Base-by-base conservation (phyloP, 1,284 basidiomycete species). In the Austroboletus rostrupii region DNA sequence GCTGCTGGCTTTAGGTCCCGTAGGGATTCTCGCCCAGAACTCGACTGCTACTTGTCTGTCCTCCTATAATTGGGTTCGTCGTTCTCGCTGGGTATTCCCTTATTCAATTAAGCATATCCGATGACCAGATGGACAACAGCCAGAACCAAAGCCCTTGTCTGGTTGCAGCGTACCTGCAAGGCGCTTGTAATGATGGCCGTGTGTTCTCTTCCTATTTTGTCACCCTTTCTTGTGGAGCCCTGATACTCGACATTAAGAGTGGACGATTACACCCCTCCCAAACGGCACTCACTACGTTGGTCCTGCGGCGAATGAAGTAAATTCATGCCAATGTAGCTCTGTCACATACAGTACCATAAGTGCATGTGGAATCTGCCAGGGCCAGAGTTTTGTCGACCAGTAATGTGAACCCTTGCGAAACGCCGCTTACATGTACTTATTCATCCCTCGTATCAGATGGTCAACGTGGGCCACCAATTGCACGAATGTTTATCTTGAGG, bases 301-400 rank as follows among this genome's bases (percentile, higher is more conserved):
- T 10, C 69, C 67, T 21, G 44, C 40, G 13, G 53, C 17, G 31
- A 12, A 21, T 35, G 5, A 57, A 36, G 38, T 44, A 42, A 58
- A 64, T 28, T 2, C 13, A 5, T 72, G 71, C 45, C 50, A 58
- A 35, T 72, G 72, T 44, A 71, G 59, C 36, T 56, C 64, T 5
- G 56, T 72, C 40, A 57, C 61, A 1, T 72, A 72, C 47, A 60
- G 53, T 8, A n/a, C 61, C 31, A 35, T 70, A 12, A 65, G 62
- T 35, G 71, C 70, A 6, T 72, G 70, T 42, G 60, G 59, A 21
- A 21, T 57, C 19, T 72, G 70, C 49, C 70, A 73, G 43, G 59
- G 59, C 9, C 26, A 32, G n/a, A 56, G 56, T 10, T 51, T 49
- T 26, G 32, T 57, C 31, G 48, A 43, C 3, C 23, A 26, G 67